phyloP scores from a whole-genome alignment of 306 rosid genomes.

The Albizia julibrissin region DNA sequence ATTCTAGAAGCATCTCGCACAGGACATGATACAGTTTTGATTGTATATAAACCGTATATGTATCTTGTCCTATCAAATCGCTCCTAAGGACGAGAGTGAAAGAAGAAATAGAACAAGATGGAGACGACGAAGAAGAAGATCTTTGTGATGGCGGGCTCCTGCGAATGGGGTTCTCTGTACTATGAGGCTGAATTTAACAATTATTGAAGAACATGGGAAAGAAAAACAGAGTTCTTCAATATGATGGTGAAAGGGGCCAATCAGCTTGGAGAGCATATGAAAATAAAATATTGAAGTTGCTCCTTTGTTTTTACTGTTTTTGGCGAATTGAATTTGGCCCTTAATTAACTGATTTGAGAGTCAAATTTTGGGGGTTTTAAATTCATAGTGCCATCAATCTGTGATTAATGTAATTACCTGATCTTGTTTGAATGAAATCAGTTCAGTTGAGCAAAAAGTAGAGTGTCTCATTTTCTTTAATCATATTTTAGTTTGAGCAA shows the following conservation, averaged over 20 bases:
- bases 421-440: conserved; percentile 6
- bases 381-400: neutral
- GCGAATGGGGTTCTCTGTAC: neutral
- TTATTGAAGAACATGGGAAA: conserved; percentile 1
- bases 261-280: neutral
- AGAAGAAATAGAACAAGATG: neutral
- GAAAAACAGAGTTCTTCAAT: neutral
- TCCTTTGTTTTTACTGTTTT: neutral
- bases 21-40: neutral
- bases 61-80: neutral
- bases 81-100: neutral
- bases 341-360: neutral
- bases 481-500: neutral
- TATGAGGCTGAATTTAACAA: conserved; percentile 15
- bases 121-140: neutral
- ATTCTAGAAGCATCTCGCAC: neutral
- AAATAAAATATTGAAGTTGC: conserved; percentile 14
- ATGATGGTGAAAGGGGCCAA: neutral
- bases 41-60: neutral
- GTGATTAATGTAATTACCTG: conserved; percentile 28
- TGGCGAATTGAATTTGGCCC: neutral
- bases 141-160: neutral
- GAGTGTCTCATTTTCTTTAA: neutral
- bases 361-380: conserved; percentile 1
- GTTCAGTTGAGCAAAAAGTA: conserved; percentile 15